phyloP scores from a whole-genome alignment of 2,329 filamentous ascomycete genomes.

The Aaosphaeria arxii region DNA sequence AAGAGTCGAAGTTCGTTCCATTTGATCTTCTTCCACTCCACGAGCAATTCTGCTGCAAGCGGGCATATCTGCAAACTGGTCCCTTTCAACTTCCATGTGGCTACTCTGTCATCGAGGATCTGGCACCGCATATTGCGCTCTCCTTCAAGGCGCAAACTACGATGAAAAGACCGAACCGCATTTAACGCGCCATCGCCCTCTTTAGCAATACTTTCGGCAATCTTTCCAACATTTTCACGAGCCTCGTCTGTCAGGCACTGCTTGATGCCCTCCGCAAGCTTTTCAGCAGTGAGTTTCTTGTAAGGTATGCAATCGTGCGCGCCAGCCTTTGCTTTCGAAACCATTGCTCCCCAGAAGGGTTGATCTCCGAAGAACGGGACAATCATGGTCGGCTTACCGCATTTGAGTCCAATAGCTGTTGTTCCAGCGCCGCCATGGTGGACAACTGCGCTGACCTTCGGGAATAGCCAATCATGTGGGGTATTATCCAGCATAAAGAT shows the following conservation, averaged over 20 bases:
- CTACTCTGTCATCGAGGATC: slow-evolving; percentile 60
- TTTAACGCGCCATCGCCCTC: slow-evolving; percentile 68
- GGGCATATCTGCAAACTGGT: slow-evolving; percentile 60
- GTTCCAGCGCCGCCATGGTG: slow-evolving; percentile 79
- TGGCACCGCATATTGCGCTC: slow-evolving; percentile 59
- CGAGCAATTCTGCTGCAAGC: slow-evolving; percentile 63
- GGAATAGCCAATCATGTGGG: slow-evolving; percentile 76
- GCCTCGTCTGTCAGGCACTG: slow-evolving; percentile 64
- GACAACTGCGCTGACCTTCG: slow-evolving; percentile 62
- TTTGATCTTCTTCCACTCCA: slow-evolving; percentile 58
- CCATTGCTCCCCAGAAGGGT: slow-evolving; percentile 73
- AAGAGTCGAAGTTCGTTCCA: slow-evolving; percentile 64
- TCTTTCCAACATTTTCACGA: slow-evolving; percentile 53
- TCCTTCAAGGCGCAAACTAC: slow-evolving; percentile 51
- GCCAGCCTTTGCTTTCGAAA: slow-evolving; percentile 62
- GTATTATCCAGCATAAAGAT: slow-evolving; percentile 72
- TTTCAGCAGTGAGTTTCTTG: slow-evolving; percentile 62
- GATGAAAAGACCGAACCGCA: slow-evolving; percentile 65
- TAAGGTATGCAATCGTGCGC: slow-evolving; percentile 63
- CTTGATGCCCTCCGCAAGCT: slow-evolving; percentile 67
- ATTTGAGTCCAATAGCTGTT: slow-evolving; percentile 70
- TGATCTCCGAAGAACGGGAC: slow-evolving; percentile 81
- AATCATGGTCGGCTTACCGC: slow-evolving; percentile 69
- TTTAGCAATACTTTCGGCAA: slow-evolving; percentile 59
- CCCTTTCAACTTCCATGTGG: slow-evolving; percentile 64